phyloP scores from a whole-genome alignment of 345 rosid species.

The Theobroma cacao region DNA sequence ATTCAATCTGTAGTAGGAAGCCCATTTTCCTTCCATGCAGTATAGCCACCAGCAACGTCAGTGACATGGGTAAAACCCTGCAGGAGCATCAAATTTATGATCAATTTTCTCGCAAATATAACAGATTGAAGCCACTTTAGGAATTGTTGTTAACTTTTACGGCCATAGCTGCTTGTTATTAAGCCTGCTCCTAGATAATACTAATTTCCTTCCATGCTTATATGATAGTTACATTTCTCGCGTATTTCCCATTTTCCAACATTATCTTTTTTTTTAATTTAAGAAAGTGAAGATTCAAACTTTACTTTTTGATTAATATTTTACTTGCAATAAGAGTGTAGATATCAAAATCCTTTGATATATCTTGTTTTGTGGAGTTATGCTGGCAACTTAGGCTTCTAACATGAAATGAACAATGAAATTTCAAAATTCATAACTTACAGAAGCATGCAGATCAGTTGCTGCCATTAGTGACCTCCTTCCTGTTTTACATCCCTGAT shows the following conservation, averaged over 20 bases:
- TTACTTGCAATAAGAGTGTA: too few species aligned
- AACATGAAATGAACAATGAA: neutral
- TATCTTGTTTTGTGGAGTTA: too few species aligned
- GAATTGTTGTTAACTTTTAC: neutral
- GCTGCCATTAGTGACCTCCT: conserved; percentile 1
- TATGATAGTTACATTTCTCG: too few species aligned
- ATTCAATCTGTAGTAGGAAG: conserved; percentile 1
- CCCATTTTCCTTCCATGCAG: conserved; percentile 1
- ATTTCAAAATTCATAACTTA: neutral
- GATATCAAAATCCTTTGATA: too few species aligned
- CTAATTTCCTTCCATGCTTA: too few species aligned
- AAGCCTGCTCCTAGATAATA: too few species aligned
- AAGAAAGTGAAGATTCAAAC: too few species aligned
- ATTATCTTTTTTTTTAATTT: too few species aligned
- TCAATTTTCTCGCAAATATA: neutral
- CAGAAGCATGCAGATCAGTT: conserved; percentile 1
- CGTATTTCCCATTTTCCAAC: too few species aligned
- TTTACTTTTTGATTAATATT: too few species aligned
- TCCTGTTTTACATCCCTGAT: neutral
- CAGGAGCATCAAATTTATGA: neutral
- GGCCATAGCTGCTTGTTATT: neutral
- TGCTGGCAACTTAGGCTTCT: too few species aligned
- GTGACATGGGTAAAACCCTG: neutral
- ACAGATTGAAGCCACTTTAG: neutral
- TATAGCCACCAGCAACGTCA: conserved; percentile 14